A percentile compares a stretch with the other conserved stretches of the same genome.
phyloP scores from a whole-genome alignment of 2,329 filamentous ascomycete genomes.

The Blastomyces emzantsi region DNA sequence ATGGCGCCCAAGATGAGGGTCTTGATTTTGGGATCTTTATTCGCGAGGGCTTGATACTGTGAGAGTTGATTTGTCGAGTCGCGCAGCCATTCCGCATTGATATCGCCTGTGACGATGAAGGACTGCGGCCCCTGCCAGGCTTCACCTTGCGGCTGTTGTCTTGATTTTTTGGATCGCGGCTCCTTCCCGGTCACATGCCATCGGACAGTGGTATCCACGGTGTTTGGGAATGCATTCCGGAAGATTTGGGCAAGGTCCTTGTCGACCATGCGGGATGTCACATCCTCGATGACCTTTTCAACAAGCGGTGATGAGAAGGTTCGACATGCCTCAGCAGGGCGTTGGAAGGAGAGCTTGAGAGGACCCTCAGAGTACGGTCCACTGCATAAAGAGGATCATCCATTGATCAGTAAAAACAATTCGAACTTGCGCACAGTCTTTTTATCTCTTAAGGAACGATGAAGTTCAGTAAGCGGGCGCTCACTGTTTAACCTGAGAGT shows the following conservation, averaged over 20 bases:
- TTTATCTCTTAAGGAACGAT: constrained; percentile 6
- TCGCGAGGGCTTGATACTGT: constrained; percentile 79
- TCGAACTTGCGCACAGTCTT: neutral
- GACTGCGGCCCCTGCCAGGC: constrained; percentile 79
- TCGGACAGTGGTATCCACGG: constrained; percentile 77
- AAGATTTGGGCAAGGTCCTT: constrained; percentile 86
- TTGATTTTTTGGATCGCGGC: constrained; percentile 31
- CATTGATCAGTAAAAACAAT: constrained; percentile 9
- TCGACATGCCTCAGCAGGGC: constrained; percentile 70
- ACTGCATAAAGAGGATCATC: constrained; percentile 38
- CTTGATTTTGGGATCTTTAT: constrained; percentile 67
- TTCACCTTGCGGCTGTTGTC: constrained; percentile 42
- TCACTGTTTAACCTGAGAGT: constrained; percentile 21
- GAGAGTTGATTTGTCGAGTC: constrained; percentile 90
- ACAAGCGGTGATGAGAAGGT: constrained; percentile 83
- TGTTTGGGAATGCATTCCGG: constrained; percentile 90
- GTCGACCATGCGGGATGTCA: constrained; percentile 71
- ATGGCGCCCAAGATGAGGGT: constrained; percentile 83
- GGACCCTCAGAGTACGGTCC: constrained; percentile 71
- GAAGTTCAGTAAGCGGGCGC: constrained; percentile 16
- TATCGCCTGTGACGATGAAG: constrained; percentile 89
- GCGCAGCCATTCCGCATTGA: constrained; percentile 85
- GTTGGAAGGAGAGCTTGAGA: constrained; percentile 72
- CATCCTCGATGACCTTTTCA: constrained; percentile 75
- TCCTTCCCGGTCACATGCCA: constrained; percentile 64